Percentiles rank a stretch among this genome's conserved stretches.
These are phyloP conservation scores for Trichocomaceae sp. DNA, from an alignment of 2,329 filamentous ascomycete species.

Conservation along the genomic window DNA sequence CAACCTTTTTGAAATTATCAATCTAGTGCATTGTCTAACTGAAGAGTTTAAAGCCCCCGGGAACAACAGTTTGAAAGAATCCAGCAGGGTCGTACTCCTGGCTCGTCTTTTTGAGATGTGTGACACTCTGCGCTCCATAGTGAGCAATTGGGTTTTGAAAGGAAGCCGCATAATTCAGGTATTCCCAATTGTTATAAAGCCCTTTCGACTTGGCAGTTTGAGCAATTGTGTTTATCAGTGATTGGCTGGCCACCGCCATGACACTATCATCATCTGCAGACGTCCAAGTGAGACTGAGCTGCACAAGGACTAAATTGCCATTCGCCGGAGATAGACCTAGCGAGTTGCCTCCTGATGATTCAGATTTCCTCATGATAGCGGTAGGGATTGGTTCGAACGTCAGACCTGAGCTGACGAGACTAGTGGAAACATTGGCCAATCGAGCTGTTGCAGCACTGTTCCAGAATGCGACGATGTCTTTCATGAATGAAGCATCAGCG, in stretches of 20 bases:
- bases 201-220: too few species aligned
- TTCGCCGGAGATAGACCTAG: not conserved
- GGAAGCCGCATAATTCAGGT: conserved; percentile 22
- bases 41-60: conserved; percentile 12
- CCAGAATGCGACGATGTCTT: too few species aligned
- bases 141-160: conserved; percentile 21
- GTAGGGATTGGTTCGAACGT: not conserved
- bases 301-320: not conserved
- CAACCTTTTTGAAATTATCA: too few species aligned
- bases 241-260: too few species aligned
- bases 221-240: too few species aligned
- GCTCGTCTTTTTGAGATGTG: conserved; percentile 16
- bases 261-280: not conserved
- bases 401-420: not conserved
- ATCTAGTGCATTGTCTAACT: too few species aligned
- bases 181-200: too few species aligned
- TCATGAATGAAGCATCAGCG: too few species aligned
- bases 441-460: too few species aligned
- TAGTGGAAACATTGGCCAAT: not conserved
- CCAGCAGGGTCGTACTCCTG: conserved; percentile 21
- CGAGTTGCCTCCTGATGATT: not conserved
- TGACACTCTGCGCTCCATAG: conserved; percentile 21
- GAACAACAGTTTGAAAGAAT: conserved; percentile 25
- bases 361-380: not conserved
- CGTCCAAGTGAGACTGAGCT: not conserved